Base-by-base conservation (phyloP, 2,329 filamentous ascomycete species). In the Seiridium cupressi region DNA sequence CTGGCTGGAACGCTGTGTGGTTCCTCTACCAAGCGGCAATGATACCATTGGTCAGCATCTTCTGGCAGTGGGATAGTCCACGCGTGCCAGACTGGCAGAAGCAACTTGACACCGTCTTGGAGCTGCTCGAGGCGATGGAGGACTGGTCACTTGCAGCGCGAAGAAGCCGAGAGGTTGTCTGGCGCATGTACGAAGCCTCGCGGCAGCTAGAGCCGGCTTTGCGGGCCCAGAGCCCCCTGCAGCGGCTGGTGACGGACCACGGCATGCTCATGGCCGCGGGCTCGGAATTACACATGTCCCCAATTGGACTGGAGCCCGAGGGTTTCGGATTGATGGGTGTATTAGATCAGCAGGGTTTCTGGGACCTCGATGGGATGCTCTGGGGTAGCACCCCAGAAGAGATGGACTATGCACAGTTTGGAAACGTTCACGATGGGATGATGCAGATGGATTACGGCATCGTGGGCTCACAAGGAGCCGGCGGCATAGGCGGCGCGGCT, bases 1-100 rank as follows among this genome's bases (percentile, higher is more conserved):
- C 86, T 0, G 90, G 90, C 7, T 93, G 90, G 90, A 91, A 92
- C 70, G 90, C 88, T 0, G 89, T 91, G 2, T 93, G 90, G 89
- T 89, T 92, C 74, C 83, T 91, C 61, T 93, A 92, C 75, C 90
- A 93, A 72, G 89, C 90, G 0, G 86, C 86, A 63, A 91, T 93
- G 87, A 87, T 93, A 7, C 90, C 90, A 0, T 81, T 94, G 1
- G 84, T 94, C 9, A 89, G 85, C 31, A 79, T 93, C 10, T 92
- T 92, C 71, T 89, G 85, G 79, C 88, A 92, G 70, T 79, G 77
- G 74, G 76, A 79, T 60, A 80, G 75, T 68, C 77, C 79, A 8
- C 75, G 76, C 40, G 77, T 82, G 26, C 69, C 76, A 10, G 78
- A 81, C 63, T 87, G 84, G 80, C 80, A 82, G 64, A 78, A 79